Base-by-base conservation (phyloP, 2,329 filamentous ascomycete species). In the Furcasterigmium furcatum region DNA sequence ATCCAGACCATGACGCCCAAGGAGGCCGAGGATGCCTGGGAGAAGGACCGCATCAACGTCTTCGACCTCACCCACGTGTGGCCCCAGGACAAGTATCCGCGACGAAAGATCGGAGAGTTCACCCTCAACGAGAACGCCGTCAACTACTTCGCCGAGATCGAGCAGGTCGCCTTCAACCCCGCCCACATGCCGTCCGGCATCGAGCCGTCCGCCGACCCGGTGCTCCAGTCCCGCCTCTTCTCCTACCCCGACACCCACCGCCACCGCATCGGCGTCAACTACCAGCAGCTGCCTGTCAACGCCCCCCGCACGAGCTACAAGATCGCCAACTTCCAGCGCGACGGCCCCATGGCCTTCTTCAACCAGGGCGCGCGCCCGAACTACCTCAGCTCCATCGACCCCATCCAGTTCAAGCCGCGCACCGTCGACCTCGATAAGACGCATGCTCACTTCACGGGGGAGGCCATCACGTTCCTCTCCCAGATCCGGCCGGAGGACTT, bases 1-100 rank as follows among this genome's bases (percentile, higher is more conserved):
- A 67, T 80, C 1, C 79, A 82, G 55, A 68, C 68, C 19, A 70
- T 80, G 50, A 71, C 67, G 29, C 71, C 76, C 4, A 67, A 73
- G 39, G 65, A 80, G 51, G 74, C 74, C 3, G 71, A 76, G 52
- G 71, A 73, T 41, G 71, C 75, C 52, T 59, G 58, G 60, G 59
- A 62, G 49, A 56, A 50, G 45, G 50, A 62, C 16, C 69, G 68
- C 44, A 74, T 55, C 42, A 61, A 82, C 60, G 70, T 86, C 49
- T 84, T 88, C 50, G 84, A 88, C 56, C 65, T 85, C 50, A 87
- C 84, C 43, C 84, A 86, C 62, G 74, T 83, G 53, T 86, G 82
- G 82, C 82, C 82, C 3, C 79, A 85, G 47, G 67, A 63, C n/a
- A 73, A 83, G 34, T 79, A 83, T 24, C 84, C 84, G 2, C 68